A percentile compares a stretch with the other conserved stretches of the same genome.
phyloP scores from a whole-genome alignment of 371 early-diverging fungal species.

The Rhizopus sp. region DNA sequence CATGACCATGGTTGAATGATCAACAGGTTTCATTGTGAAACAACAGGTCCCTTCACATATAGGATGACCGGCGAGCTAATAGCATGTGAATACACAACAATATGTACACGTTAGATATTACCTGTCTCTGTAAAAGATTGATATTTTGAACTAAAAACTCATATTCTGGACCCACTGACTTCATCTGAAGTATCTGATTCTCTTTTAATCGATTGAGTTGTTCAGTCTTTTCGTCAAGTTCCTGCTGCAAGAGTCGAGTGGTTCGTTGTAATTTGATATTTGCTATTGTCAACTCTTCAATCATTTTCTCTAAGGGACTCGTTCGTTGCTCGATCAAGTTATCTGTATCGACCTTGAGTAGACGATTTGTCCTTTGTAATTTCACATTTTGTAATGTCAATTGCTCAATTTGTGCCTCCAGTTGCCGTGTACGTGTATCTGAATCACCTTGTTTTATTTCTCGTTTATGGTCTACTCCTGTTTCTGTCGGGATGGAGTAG shows the following conservation, averaged over 20 bases:
- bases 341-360: conserved; percentile 55
- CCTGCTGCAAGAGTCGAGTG: conserved; percentile 41
- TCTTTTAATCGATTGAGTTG: conserved; percentile 24
- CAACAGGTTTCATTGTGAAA: conserved; percentile 49
- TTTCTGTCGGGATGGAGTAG: conserved; percentile 43
- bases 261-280: conserved; percentile 51
- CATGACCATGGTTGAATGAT: conserved; percentile 51
- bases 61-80: conserved; percentile 46
- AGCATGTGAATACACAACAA: neutral
- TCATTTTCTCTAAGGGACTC: conserved; percentile 42
- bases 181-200: conserved; percentile 48
- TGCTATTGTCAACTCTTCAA: conserved; percentile 38
- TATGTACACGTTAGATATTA: conserved; percentile 16
- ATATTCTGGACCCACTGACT: conserved; percentile 54
- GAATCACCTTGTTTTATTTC: conserved; percentile 47
- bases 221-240: conserved; percentile 39
- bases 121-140: conserved; percentile 55
- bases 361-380: conserved; percentile 49
- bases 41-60: conserved; percentile 52
- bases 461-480: conserved; percentile 12
- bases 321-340: conserved; percentile 53
- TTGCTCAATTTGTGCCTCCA: conserved; percentile 49
- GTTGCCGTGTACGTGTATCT: conserved; percentile 41
- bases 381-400: conserved; percentile 52
- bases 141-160: conserved; percentile 58